A percentile compares a stretch with the other conserved stretches of the same genome.
phyloP scores from a whole-genome alignment of 164 flowering plant species.

The Euptelea pleiosperma region DNA sequence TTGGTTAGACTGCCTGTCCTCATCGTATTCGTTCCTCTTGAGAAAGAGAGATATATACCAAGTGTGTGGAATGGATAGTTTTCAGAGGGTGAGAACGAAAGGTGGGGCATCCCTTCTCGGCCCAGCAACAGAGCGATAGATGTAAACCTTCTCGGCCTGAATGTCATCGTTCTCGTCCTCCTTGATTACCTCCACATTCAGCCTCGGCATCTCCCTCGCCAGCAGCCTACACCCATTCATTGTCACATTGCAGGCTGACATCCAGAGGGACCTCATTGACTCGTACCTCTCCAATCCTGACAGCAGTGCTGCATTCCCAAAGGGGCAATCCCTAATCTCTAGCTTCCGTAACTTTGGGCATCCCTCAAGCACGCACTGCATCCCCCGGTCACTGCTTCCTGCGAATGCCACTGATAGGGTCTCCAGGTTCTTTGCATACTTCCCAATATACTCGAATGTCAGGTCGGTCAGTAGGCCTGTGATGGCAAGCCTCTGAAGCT shows the following conservation, averaged over 20 bases:
- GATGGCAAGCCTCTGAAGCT: constrained; percentile 58
- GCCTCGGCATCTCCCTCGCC: constrained; percentile 56
- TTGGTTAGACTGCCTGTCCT: no score
- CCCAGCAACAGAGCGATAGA: constrained; percentile 67
- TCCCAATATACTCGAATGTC: constrained; percentile 59
- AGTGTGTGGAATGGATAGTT: not conserved
- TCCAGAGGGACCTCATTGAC: no score
- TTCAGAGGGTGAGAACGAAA: constrained; percentile 59
- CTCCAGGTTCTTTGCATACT: no score
- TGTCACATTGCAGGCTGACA: no score
- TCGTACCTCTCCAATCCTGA: constrained; percentile 52
- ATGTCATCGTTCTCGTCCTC: constrained; percentile 46
- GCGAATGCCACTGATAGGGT: constrained; percentile 79
- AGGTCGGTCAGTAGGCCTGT: constrained; percentile 67
- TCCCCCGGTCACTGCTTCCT: constrained; percentile 57
- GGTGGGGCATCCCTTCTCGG: constrained; percentile 63
- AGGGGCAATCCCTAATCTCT: constrained; percentile 76
- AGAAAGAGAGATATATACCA: no score
- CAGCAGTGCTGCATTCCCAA: constrained; percentile 60
- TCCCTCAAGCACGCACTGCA: constrained; percentile 56
- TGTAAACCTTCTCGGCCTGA: constrained; percentile 56
- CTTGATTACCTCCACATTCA: constrained; percentile 72
- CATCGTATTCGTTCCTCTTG: no score
- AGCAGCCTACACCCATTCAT: no score
- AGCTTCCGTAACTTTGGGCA: no score